Conservation (phyloP, 1,284 basidiomycete species). For the Ganoderma lucidum region DNA sequence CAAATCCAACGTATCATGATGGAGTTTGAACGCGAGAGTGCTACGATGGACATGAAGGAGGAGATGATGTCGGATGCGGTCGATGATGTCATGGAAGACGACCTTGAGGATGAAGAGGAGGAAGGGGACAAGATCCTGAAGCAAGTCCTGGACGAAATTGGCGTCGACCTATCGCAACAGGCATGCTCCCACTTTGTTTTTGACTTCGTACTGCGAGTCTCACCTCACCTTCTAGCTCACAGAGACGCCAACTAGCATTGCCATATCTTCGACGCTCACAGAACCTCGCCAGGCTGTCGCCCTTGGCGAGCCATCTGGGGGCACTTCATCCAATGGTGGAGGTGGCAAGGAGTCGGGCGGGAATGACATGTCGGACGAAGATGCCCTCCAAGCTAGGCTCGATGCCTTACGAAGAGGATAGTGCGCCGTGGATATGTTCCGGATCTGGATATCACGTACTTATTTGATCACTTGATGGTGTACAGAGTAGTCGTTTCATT, state of each 20-base stretch:
- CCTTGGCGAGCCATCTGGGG: conserved; percentile 65
- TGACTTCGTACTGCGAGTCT: background rate
- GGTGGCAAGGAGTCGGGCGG: conserved; percentile 32
- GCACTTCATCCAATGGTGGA: conserved; percentile 43
- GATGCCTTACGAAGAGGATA: conserved; percentile 38
- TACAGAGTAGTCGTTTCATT: conserved; percentile 27
- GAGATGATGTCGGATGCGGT: conserved; percentile 99
- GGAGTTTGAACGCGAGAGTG: conserved; percentile 97
- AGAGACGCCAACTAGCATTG: conserved; percentile 82
- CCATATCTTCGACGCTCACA: conserved; percentile 66
- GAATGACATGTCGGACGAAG: conserved; percentile 76
- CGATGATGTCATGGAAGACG: conserved; percentile 98
- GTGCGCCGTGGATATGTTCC: background rate
- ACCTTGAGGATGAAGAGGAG: conserved; percentile 92
- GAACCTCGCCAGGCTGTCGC: conserved; percentile 82
- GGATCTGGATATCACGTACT: conserved; percentile 7
- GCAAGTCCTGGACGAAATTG: conserved; percentile 98
- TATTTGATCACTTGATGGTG: conserved; percentile 17
- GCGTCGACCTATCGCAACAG: conserved; percentile 91
- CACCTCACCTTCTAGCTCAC: conserved; percentile 63
- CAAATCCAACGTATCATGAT: conserved; percentile 96
- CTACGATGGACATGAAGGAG: conserved; percentile 99
- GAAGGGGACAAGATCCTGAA: conserved; percentile 97
- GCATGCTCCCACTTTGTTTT: conserved; percentile 41
- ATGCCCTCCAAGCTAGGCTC: conserved; percentile 48